Evolutionary conservation across 768 basidiomycete species (phyloP).

Genomic region (Cantharellus anzutake): DNA sequence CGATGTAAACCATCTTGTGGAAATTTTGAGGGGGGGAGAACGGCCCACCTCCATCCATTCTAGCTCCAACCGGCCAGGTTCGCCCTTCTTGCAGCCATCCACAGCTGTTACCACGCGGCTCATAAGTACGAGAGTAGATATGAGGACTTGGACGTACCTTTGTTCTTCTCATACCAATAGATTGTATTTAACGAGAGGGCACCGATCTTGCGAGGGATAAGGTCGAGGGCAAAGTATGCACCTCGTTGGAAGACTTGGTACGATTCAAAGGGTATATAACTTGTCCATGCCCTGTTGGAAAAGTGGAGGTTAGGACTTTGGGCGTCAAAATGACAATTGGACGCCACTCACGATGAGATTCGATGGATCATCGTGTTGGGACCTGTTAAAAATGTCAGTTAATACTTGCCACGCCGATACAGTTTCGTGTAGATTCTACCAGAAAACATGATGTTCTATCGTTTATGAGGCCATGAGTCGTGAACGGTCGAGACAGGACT

Average conservation of each 20-base stretch:
- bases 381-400: not conserved
- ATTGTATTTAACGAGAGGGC: slow-evolving; percentile 78
- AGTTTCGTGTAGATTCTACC: not conserved
- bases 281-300: slow-evolving; percentile 38
- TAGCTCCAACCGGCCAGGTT: slow-evolving; percentile 77
- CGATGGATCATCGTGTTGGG: slow-evolving; percentile 10
- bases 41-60: slow-evolving; percentile 53
- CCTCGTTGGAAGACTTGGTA: slow-evolving; percentile 72
- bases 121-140: not conserved
- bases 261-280: slow-evolving; percentile 61
- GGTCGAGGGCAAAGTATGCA: slow-evolving; percentile 67
- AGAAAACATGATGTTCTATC: slow-evolving; percentile 7
- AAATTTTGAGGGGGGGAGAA: not conserved
- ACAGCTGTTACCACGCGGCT: slow-evolving; percentile 31
- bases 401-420: not conserved
- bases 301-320: not conserved
- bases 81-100: slow-evolving; percentile 41
- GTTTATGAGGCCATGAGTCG: not conserved
- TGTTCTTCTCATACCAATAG: slow-evolving; percentile 82
- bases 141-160: slow-evolving; percentile 28
- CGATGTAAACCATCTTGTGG: too few species aligned
- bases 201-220: slow-evolving; percentile 44
- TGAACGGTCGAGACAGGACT: not conserved
- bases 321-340: not conserved
- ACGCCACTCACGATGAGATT: slow-evolving; percentile 17